These are phyloP conservation scores for Teunomyces barrocoloradensis DNA, from an alignment of 805 yeast species.

Conservation along the genomic window DNA sequence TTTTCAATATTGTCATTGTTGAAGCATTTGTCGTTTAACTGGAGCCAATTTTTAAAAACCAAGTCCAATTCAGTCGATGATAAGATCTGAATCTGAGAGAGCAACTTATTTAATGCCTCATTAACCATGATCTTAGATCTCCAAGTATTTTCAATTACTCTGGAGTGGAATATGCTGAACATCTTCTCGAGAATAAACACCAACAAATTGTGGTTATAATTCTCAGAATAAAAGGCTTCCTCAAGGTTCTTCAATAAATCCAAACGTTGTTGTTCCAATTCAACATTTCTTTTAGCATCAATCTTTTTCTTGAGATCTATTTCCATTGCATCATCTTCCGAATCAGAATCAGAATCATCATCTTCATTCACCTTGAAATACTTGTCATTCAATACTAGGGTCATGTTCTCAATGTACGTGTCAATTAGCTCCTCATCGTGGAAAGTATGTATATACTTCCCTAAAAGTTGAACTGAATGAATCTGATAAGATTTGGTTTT, in stretches of 20 bases:
- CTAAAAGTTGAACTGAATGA: conserved; percentile 51
- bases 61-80: not conserved
- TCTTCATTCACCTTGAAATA: conserved; percentile 31
- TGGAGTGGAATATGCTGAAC: conserved; percentile 20
- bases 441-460: conserved; percentile 45
- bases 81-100: conserved; percentile 5
- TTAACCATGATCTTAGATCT: conserved; percentile 49
- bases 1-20: conserved; percentile 49
- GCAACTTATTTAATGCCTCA: conserved; percentile 34
- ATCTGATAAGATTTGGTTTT: conserved; percentile 63
- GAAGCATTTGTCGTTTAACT: conserved; percentile 28
- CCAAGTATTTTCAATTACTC: conserved; percentile 51
- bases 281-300: conserved; percentile 42
- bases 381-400: conserved; percentile 34
- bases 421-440: conserved; percentile 34
- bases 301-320: conserved; percentile 20
- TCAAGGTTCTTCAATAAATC: conserved; percentile 35
- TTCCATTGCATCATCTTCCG: conserved; percentile 25
- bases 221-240: conserved; percentile 23
- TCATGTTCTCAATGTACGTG: conserved; percentile 37
- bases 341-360: conserved; percentile 36
- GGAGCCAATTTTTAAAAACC: conserved; percentile 26
- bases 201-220: conserved; percentile 17
- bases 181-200: conserved; percentile 27
- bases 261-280: conserved; percentile 48